phyloP scores from a whole-genome alignment of 371 early-diverging fungal species.

The Mucor circinelloides region DNA sequence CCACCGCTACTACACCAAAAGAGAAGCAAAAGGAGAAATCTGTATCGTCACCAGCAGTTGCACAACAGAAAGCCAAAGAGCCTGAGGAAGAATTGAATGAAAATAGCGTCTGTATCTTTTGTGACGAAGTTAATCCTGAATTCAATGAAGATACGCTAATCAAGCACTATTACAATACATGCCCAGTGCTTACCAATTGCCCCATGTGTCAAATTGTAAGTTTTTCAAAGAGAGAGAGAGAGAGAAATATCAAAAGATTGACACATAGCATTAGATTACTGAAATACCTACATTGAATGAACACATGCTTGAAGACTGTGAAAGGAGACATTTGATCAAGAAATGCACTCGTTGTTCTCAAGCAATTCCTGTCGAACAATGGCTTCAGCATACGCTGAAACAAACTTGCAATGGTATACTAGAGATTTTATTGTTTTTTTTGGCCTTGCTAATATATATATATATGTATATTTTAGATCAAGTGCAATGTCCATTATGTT shows the following conservation, averaged over 20 bases:
- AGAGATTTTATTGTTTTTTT: neutral
- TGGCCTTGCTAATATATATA: neutral
- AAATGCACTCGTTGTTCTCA: constrained; percentile 68
- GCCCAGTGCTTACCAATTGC: constrained; percentile 73
- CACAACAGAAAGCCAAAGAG: neutral
- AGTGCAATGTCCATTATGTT: constrained; percentile 72
- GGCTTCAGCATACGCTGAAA: constrained; percentile 56
- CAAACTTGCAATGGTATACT: constrained; percentile 50
- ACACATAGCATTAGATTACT: constrained; percentile 57
- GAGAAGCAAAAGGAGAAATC: neutral
- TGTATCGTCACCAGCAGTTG: neutral
- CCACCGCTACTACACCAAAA: neutral
- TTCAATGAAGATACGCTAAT: constrained; percentile 79
- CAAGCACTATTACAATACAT: constrained; percentile 77
- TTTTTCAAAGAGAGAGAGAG: neutral
- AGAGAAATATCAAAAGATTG: no score
- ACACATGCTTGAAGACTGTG: constrained; percentile 71
- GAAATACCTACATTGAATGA: constrained; percentile 71
- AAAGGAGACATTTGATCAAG: constrained; percentile 57
- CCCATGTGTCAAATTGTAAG: constrained; percentile 72
- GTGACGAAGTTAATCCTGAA: constrained; percentile 64
- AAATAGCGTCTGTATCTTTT: constrained; percentile 69
- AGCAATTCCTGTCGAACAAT: constrained; percentile 62
- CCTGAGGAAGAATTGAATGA: neutral
- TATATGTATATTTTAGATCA: constrained; percentile 12